These are phyloP conservation scores for Fusarium irregulare DNA, from an alignment of 2,329 filamentous ascomycete species.

Conservation along the genomic window DNA sequence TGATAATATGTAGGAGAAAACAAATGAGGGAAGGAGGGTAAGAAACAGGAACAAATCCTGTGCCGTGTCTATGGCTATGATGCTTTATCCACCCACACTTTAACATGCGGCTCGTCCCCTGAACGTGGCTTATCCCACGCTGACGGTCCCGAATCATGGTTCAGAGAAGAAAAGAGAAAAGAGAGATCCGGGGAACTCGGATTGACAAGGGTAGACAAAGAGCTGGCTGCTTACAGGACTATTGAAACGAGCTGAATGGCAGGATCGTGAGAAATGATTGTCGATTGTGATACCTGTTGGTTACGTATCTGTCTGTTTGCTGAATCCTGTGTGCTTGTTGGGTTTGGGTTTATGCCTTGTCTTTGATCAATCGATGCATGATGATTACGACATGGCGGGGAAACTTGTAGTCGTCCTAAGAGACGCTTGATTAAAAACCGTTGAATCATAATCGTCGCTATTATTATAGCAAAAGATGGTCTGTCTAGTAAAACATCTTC, in stretches of 20 bases:
- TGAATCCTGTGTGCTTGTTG: neutral
- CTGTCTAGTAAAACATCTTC: neutral
- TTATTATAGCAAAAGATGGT: neutral
- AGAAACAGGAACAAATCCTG: neutral
- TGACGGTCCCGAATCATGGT: neutral
- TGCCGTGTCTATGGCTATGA: neutral
- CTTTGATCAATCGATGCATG: neutral
- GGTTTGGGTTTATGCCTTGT: neutral
- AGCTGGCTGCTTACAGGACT: neutral
- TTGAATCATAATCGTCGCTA: neutral
- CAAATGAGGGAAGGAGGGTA: neutral
- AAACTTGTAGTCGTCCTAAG: neutral
- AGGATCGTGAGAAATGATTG: conserved; percentile 14
- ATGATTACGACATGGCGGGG: neutral
- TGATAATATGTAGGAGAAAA: neutral
- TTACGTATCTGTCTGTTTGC: neutral
- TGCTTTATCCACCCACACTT: too few relatives aligned
- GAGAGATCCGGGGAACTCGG: neutral
- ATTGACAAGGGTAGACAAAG: neutral
- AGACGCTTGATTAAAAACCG: neutral
- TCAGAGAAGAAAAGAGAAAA: conserved; percentile 4
- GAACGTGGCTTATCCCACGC: neutral
- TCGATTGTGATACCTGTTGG: neutral
- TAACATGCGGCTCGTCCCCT: neutral
- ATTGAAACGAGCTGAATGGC: conserved; percentile 7